These are phyloP conservation scores for Leccinum variabile DNA, from an alignment of 1,284 basidiomycete genomes.

Conservation along the genomic window DNA sequence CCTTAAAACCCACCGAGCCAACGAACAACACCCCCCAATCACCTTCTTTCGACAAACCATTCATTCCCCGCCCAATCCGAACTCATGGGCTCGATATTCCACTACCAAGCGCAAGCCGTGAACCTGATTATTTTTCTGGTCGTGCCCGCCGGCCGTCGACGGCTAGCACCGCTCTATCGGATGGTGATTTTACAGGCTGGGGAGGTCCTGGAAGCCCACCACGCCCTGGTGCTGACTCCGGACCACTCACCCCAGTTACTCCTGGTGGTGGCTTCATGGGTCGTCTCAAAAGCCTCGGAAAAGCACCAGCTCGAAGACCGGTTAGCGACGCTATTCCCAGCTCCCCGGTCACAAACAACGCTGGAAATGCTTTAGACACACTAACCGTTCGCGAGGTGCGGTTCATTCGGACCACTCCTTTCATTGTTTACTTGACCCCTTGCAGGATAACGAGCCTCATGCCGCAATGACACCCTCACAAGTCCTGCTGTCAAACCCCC, in stretches of 20 bases:
- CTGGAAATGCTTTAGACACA: conserved; percentile 19
- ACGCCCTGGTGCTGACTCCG: conserved; percentile 31
- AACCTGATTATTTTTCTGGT: conserved; percentile 54
- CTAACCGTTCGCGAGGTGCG: conserved; percentile 28
- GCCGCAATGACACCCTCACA: conserved; percentile 57
- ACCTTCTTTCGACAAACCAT: conserved; percentile 33
- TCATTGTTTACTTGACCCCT: conserved; percentile 3
- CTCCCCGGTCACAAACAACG: conserved; percentile 27
- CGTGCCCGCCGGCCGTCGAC: conserved; percentile 47
- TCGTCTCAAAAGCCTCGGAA: conserved; percentile 74
- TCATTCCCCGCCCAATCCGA: conserved; percentile 34
- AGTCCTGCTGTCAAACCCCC: conserved; percentile 61
- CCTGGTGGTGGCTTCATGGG: conserved; percentile 71
- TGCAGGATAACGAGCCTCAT: conserved; percentile 26
- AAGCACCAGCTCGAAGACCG: conserved; percentile 37
- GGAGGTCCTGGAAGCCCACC: conserved; percentile 41
- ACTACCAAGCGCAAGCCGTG: conserved; percentile 27
- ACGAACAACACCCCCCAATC: conserved; percentile 41
- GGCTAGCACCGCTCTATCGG: conserved; percentile 37
- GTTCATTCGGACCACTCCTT: conserved; percentile 3
- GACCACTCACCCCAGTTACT: conserved; percentile 49
- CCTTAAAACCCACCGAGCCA: conserved; percentile 38
- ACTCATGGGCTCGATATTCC: conserved; percentile 32
- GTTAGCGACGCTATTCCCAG: conserved; percentile 26
- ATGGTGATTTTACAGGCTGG: conserved; percentile 58